Evolutionary conservation across 805 yeast species (phyloP).

Genomic region (Saccharomycopsis vini): DNA sequence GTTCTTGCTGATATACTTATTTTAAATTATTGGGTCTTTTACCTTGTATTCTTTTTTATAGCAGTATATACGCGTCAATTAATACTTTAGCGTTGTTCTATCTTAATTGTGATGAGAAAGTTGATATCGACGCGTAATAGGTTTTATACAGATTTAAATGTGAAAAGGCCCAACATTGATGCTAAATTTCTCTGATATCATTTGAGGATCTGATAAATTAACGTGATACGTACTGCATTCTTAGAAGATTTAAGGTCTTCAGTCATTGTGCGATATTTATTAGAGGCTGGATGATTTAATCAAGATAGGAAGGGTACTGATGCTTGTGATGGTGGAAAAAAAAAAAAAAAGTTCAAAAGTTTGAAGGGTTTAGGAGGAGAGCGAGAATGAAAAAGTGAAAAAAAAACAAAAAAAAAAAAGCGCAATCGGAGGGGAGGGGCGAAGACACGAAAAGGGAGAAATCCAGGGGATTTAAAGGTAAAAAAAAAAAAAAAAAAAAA

Average conservation of each 20-base stretch:
- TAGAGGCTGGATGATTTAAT: no score
- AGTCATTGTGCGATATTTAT: constrained; percentile 18
- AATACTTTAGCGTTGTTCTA: neutral
- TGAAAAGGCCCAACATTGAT: neutral
- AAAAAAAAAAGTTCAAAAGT: no score
- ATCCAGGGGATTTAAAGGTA: no score
- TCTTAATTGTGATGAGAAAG: neutral
- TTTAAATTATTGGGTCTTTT: neutral
- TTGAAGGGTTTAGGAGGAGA: no score
- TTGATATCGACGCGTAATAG: neutral
- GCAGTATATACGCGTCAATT: neutral
- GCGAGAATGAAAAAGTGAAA: no score
- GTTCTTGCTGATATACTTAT: neutral
- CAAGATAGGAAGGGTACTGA: no score
- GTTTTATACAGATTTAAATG: no score
- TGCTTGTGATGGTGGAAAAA: no score
- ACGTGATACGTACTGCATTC: constrained; percentile 30
- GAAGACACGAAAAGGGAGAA: no score
- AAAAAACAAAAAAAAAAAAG: no score
- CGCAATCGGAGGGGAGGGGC: no score
- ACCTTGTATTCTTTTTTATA: neutral
- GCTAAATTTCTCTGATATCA: neutral
- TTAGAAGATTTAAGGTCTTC: constrained; percentile 29
- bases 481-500: no score
- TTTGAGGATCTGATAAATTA: neutral